phyloP scores from a whole-genome alignment of 768 basidiomycete genomes.

The Mycena venus region DNA sequence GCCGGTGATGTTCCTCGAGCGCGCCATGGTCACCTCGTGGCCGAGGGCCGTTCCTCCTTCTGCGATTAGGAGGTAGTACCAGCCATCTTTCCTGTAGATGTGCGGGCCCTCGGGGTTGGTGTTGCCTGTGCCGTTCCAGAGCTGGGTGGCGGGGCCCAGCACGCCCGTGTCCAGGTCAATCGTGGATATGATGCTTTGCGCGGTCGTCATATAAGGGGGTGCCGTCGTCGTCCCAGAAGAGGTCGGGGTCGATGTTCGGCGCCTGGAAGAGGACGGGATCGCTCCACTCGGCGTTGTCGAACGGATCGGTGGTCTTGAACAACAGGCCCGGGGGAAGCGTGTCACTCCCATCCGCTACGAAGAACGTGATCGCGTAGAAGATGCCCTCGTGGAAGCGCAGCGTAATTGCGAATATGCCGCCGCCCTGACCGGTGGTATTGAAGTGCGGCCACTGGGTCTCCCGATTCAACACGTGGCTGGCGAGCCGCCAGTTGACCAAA shows the following conservation, averaged over 20 bases:
- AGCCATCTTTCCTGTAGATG: slow-evolving; percentile 32
- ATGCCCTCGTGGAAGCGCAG: slow-evolving; percentile 25
- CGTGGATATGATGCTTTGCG: too few relatives aligned
- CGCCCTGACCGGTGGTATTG: slow-evolving; percentile 27
- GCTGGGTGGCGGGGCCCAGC: slow-evolving; percentile 8
- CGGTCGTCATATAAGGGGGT: too few relatives aligned
- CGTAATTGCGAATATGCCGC: slow-evolving; percentile 28
- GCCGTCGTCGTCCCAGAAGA: slow-evolving; percentile 26
- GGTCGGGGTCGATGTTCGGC: slow-evolving; percentile 26
- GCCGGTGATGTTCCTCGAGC: slow-evolving; percentile 37
- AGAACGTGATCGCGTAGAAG: slow-evolving; percentile 31
- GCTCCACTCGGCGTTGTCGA: slow-evolving; percentile 28
- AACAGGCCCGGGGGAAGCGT: slow-evolving; percentile 26
- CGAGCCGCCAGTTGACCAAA: slow-evolving; percentile 41
- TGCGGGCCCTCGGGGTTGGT: slow-evolving; percentile 27
- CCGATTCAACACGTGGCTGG: slow-evolving; percentile 30
- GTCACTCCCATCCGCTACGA: slow-evolving; percentile 24
- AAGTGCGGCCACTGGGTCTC: slow-evolving; percentile 27
- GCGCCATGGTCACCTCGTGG: slow-evolving; percentile 39
- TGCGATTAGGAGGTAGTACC: slow-evolving; percentile 48
- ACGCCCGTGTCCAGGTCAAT: too few relatives aligned
- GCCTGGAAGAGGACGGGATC: slow-evolving; percentile 10
- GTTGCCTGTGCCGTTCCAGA: slow-evolving; percentile 22
- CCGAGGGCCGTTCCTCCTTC: slow-evolving; percentile 38
- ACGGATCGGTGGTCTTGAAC: slow-evolving; percentile 25